These are phyloP conservation scores for Fraxinus ornus DNA, from an alignment of 305 asterid species.

Conservation along the genomic window DNA sequence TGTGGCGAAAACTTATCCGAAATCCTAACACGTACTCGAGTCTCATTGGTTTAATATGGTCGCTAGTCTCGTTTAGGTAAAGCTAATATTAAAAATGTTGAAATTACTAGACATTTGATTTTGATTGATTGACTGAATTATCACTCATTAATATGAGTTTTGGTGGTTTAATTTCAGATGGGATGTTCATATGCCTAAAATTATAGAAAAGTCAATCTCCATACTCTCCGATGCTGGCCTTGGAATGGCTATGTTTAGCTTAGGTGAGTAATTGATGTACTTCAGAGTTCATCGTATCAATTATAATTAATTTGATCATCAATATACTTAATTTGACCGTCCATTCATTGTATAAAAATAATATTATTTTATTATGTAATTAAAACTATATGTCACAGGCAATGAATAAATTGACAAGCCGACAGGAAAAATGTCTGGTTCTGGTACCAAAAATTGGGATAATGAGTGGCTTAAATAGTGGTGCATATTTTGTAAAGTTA, in stretches of 20 bases:
- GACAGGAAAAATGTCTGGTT: not conserved
- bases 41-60: constrained; percentile 76
- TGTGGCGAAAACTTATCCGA: constrained; percentile 89
- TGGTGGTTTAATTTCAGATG: constrained; percentile 30
- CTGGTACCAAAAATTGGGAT: not conserved
- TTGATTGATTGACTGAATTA: not conserved
- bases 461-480: not conserved
- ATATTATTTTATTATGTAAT: not conserved
- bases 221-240: constrained; percentile 58
- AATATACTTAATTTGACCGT: not conserved
- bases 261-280: constrained; percentile 34
- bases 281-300: not conserved
- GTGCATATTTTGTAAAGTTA: not conserved
- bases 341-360: not conserved
- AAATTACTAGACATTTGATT: not conserved
- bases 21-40: constrained; percentile 86
- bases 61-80: constrained; percentile 43
- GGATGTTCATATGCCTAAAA: constrained; percentile 47
- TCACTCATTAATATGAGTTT: not conserved
- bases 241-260: constrained; percentile 66
- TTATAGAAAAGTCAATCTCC: constrained; percentile 39
- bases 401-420: not conserved
- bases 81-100: not conserved
- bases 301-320: not conserved
- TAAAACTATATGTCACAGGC: not conserved